phyloP scores from a whole-genome alignment of 495 filamentous ascomycete genomes.

The Aspergillus conjunctus region DNA sequence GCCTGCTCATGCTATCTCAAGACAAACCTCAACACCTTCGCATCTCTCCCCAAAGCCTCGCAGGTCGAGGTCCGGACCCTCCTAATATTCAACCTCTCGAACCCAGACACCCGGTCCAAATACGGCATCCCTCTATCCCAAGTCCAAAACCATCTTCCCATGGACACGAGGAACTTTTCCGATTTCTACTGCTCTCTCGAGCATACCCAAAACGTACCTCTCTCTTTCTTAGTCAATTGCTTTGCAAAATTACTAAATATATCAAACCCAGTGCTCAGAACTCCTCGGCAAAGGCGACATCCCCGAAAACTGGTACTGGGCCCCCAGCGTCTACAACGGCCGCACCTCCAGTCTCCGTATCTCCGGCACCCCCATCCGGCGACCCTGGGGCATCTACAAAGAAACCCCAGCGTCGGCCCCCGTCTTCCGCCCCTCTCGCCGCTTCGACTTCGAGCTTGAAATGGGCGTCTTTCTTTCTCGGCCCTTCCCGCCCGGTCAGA shows the following conservation, averaged over 20 bases:
- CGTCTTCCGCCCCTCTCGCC: conserved; percentile 53
- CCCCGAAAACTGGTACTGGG: conserved; percentile 18
- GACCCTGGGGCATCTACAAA: conserved; percentile 60
- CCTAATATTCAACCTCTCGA: conserved; percentile 58
- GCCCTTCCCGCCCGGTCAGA: conserved; percentile 20
- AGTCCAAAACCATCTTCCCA: conserved; percentile 69
- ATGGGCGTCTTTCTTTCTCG: conserved; percentile 71
- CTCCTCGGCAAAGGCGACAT: neutral
- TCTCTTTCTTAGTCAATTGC: neutral
- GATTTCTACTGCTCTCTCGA: conserved; percentile 67
- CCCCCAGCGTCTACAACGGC: conserved; percentile 70
- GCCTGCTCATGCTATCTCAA: conserved; percentile 23
- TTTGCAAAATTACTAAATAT: neutral
- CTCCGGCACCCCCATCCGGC: conserved; percentile 61
- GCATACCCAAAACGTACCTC: conserved; percentile 31
- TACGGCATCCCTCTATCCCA: conserved; percentile 50
- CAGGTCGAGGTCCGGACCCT: conserved; percentile 58
- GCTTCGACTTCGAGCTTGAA: conserved; percentile 80
- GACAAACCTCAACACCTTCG: conserved; percentile 71
- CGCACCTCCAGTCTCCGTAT: conserved; percentile 69
- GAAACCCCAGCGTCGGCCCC: conserved; percentile 52
- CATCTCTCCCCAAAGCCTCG: conserved; percentile 60
- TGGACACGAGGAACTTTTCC: conserved; percentile 79
- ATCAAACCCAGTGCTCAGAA: conserved; percentile 15
- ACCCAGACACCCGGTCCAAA: conserved; percentile 40